Evolutionary conservation across 257 asterid genomes (phyloP).

Genomic region (Penstemon eatonii): DNA sequence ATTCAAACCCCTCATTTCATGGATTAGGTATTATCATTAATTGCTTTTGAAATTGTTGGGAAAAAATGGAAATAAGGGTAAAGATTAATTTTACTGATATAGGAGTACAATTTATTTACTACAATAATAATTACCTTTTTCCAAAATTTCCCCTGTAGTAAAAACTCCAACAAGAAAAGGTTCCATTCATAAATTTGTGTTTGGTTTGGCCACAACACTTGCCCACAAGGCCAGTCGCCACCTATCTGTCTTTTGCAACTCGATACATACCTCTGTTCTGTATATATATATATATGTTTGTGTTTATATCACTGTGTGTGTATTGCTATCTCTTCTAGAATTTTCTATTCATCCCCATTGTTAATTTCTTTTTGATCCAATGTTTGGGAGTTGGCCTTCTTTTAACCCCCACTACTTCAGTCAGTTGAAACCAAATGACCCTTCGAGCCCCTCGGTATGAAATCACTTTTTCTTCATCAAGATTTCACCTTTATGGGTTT

Average conservation of each 20-base stretch:
- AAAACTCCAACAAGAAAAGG: slow-evolving; percentile 4
- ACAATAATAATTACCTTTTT: slow-evolving; percentile 6
- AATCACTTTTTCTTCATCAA: slow-evolving; percentile 22
- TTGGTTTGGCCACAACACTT: slow-evolving; percentile 31
- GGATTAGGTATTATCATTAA: no score
- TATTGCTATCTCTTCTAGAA: slow-evolving; percentile 1
- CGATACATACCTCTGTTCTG: slow-evolving; percentile 6
- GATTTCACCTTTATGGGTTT: slow-evolving; percentile 18
- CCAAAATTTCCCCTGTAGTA: slow-evolving; percentile 5
- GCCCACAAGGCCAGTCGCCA: slow-evolving; percentile 45
- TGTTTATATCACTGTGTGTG: not conserved
- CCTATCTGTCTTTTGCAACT: slow-evolving; percentile 33
- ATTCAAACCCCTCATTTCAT: no score
- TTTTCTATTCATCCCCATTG: not conserved
- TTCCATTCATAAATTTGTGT: slow-evolving; percentile 27
- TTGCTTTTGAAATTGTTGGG: no score
- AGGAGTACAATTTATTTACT: not conserved
- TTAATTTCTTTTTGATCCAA: slow-evolving; percentile 35
- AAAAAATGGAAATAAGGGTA: no score
- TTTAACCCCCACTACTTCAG: slow-evolving; percentile 53
- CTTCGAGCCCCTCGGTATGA: slow-evolving; percentile 51
- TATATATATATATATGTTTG: not conserved
- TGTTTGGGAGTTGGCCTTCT: slow-evolving; percentile 52
- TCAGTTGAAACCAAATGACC: slow-evolving; percentile 51
- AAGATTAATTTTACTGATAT: no score